A percentile compares a stretch with the other conserved stretches of the same genome.
Evolutionary conservation across 1,284 basidiomycete genomes (phyloP).

Genomic region (Gomphus bonarii): DNA sequence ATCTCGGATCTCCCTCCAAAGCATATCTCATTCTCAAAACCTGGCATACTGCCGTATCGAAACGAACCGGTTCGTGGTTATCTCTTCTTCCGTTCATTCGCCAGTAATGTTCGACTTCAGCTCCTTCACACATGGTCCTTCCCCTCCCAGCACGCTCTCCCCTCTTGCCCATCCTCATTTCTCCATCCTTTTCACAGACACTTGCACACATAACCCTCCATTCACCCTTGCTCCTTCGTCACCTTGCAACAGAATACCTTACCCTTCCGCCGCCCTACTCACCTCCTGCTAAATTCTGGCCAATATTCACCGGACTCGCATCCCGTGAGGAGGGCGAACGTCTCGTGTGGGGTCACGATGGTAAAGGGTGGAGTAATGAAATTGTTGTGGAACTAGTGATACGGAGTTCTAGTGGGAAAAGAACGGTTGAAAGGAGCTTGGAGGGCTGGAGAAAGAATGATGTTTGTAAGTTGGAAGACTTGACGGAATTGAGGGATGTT

Average conservation of each 20-base stretch:
- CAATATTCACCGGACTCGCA: slow-evolving; percentile 55
- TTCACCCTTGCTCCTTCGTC: slow-evolving; percentile 49
- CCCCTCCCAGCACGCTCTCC: slow-evolving; percentile 45
- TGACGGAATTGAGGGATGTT: slow-evolving; percentile 39
- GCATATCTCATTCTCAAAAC: slow-evolving; percentile 41
- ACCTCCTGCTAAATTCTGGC: slow-evolving; percentile 61
- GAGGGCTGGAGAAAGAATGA: slow-evolving; percentile 47
- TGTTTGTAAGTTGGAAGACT: slow-evolving; percentile 35
- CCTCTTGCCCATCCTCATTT: slow-evolving; percentile 43
- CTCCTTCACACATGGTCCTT: slow-evolving; percentile 54
- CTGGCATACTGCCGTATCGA: slow-evolving; percentile 31
- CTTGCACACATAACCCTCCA: slow-evolving; percentile 58
- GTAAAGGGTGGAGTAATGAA: slow-evolving; percentile 42
- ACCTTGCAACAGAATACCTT: slow-evolving; percentile 58
- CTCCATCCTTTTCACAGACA: slow-evolving; percentile 55
- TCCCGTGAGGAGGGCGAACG: slow-evolving; percentile 50
- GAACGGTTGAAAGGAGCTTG: slow-evolving; percentile 47
- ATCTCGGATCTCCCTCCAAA: slow-evolving; percentile 43
- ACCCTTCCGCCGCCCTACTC: slow-evolving; percentile 55
- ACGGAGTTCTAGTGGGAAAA: slow-evolving; percentile 31
- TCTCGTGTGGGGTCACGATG: slow-evolving; percentile 46
- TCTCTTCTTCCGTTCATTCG: slow-evolving; percentile 4
- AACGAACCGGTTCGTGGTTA: slow-evolving; percentile 34
- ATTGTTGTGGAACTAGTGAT: slow-evolving; percentile 55
- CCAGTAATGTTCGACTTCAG: slow-evolving; percentile 24